Base-by-base conservation (phyloP, 2,329 filamentous ascomycete species). In the Penicillium fuscoglaucum region DNA sequence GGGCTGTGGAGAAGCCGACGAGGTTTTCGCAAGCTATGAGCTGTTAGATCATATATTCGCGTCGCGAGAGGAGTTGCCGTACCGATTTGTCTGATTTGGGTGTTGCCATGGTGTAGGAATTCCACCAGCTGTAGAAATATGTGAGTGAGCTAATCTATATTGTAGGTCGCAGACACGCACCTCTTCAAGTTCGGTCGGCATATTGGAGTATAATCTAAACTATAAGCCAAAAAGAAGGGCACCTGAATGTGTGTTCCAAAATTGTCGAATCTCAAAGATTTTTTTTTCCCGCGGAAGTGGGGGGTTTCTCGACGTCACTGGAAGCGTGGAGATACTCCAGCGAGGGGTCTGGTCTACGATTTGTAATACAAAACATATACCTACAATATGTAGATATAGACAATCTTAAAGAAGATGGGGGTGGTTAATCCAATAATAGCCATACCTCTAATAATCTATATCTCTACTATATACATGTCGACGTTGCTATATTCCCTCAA, bases 101-200 rank as follows among this genome's bases (percentile, higher is more conserved):
- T 91, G 73, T 96, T 96, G 60, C 90, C 90, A 78, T 96, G 89
- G 76, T 90, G 89, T 59, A 98, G 90, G 77, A 98, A 97, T 74
- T 92, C 91, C 61, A 97, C 91, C 40, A 50, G 39, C n/a, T 68
- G 45, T 56, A 43, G 43, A 35, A 7, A 48, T 21, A 43, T 39
- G 43, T 51, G 15, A 51, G 39, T 24, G 35, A 58, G 41, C 8
- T 19, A 13, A 28, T 48, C 13, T 6, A 39, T 40, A n/a, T 41
- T 19, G 26, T 35, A 33, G 41, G 55, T 8, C 41, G 52, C 15
- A 44, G 3, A 13, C n/a, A 61, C 72, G 43, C 79, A 90, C 89
- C 78, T 92, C 89, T 79, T 91, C 88, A 45, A 92, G 75, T 79
- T 92, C 88, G 44, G 87, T 87, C 54, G 88, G 84, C 90, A 93